Base-by-base conservation (phyloP, 2,329 filamentous ascomycete species). In the Truncatella angustata region DNA sequence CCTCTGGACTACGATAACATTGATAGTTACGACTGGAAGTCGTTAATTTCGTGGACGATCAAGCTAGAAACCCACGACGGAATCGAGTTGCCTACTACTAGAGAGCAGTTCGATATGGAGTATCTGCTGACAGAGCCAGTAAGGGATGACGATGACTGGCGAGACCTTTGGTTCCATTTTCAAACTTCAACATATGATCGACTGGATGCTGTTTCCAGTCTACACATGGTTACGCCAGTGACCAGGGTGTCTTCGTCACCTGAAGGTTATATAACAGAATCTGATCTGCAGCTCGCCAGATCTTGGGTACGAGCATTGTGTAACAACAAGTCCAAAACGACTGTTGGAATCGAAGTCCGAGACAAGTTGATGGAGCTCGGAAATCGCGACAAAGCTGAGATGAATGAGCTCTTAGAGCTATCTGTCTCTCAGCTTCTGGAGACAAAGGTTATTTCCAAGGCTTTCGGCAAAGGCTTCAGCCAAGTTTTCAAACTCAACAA, bases 11-110 rank as follows among this genome's bases (percentile, higher is more conserved):
- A 81, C 57, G 76, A 88, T 47, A 70, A 87, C 42, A 75, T 84
- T 0, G 66, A 79, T 35, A 76, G 78, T 2, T 90, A 90, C 54
- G 85, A 92, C 62, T 91, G 89, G 87, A 69, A 73, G 9, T 68
- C 66, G 4, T 67, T 92, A 5, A 78, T 91, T 43, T 73, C 78
- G 32, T 93, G 89, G 89, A 79, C 85, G 1, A 71, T 82, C 56
- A 73, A 76, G 20, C 79, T 81, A 4, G 69, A 75, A 21, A 70
- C 70, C 1, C 68, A 74, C 26, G 71, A 76, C 50, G 73, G 73
- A 0, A 61, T 78, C 30, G 65, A 73, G 20, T 72, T 86, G 2
- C 83, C 82, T 2, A 63, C 64, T 3, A 73, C 74, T 1, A 72
- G 75, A 40, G 60, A 66, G 11, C 64, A 66, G n/a, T 64, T 87